These are phyloP conservation scores for Botrytis paeoniae DNA, from an alignment of 2,329 filamentous ascomycete species.

Conservation along the genomic window DNA sequence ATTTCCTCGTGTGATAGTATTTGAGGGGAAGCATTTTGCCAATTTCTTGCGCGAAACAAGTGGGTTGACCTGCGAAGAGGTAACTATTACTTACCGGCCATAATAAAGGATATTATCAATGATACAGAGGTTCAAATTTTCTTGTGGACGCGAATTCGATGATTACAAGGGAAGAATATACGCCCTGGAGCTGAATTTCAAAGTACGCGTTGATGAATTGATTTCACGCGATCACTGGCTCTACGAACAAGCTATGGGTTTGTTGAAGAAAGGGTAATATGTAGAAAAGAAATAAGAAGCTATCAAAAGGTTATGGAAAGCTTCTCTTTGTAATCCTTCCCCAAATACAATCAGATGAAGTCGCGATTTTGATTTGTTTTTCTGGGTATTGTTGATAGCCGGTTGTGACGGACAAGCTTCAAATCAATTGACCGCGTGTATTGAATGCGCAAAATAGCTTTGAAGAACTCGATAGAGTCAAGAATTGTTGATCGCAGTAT, in stretches of 20 bases:
- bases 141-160: conserved; percentile 22
- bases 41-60: neutral
- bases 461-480: neutral
- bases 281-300: conserved; percentile 7
- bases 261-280: conserved; percentile 16
- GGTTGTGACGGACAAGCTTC: neutral
- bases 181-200: conserved; percentile 31
- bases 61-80: conserved; percentile 16
- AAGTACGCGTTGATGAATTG: conserved; percentile 31
- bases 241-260: conserved; percentile 37
- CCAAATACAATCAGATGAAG: conserved; percentile 1
- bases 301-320: conserved; percentile 10
- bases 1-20: conserved; percentile 1
- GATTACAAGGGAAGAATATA: conserved; percentile 32
- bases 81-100: conserved; percentile 57
- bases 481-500: neutral
- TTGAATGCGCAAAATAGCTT: neutral
- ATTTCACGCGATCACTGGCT: conserved; percentile 38
- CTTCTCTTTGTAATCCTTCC: conserved; percentile 3
- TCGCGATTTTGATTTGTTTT: neutral
- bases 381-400: neutral
- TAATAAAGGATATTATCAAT: conserved; percentile 35
- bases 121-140: conserved; percentile 30
- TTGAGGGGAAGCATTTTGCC: neutral
- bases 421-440: neutral